Percentiles rank a stretch among this genome's conserved stretches.
Conservation (phyloP, 345 rosid species). For the Hibiscus syriacus region DNA sequence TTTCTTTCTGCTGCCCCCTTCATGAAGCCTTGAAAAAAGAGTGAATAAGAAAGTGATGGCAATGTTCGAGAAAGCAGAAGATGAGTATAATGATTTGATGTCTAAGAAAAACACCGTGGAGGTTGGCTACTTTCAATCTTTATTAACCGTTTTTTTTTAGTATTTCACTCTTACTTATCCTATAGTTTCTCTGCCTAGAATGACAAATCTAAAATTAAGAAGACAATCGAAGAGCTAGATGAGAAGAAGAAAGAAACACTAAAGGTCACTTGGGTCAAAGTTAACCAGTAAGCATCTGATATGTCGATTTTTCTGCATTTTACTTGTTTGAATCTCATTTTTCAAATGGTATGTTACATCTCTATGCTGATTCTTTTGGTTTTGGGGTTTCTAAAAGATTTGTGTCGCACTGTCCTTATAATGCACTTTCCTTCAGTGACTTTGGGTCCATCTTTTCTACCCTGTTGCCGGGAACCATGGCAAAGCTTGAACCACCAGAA, state of each 20-base stretch:
- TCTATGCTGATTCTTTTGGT: conserved; percentile 1
- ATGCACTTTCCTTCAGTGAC: conserved; percentile 41
- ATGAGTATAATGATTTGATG: conserved; percentile 77
- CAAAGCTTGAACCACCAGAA: conserved; percentile 86
- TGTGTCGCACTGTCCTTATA: neutral
- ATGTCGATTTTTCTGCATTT: conserved; percentile 1
- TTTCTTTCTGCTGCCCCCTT: neutral
- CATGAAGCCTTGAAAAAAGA: conserved; percentile 76
- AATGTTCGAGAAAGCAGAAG: conserved; percentile 99
- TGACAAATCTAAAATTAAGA: conserved; percentile 85
- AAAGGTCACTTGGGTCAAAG: conserved; percentile 93
- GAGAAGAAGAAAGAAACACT: conserved; percentile 96
- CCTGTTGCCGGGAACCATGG: conserved; percentile 82
- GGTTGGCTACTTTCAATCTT: conserved; percentile 39
- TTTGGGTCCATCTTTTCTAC: conserved; percentile 94
- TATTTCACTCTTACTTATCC: conserved; percentile 7
- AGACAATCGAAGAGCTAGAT: conserved; percentile 93
- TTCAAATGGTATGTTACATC: neutral
- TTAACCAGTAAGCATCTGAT: conserved; percentile 45
- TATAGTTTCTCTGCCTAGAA: conserved; percentile 32
- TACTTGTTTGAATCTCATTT: neutral
- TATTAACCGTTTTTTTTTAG: conserved; percentile 4
- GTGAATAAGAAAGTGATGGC: conserved; percentile 98
- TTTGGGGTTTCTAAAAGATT: conserved; percentile 1
- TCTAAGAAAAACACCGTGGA: conserved; percentile 85